Conservation (phyloP, 2,329 filamentous ascomycete species). For the Westerdykella aurantiaca region DNA sequence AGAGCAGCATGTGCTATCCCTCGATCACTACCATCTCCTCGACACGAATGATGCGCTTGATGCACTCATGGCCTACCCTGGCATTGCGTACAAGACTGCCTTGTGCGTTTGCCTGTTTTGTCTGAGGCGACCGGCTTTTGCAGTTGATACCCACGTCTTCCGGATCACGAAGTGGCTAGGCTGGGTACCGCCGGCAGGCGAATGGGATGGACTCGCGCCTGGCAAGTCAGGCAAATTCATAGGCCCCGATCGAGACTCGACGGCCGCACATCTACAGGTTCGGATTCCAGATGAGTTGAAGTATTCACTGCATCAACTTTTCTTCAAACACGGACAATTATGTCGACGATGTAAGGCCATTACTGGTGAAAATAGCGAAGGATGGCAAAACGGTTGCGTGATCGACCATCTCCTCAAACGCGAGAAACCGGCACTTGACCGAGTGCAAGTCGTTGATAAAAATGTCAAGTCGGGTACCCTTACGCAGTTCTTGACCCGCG, state of each 20-base stretch:
- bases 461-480: no score
- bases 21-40: slow-evolving; percentile 56
- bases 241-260: slow-evolving; percentile 46
- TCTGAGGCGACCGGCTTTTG: slow-evolving; percentile 57
- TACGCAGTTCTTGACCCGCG: not conserved
- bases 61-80: slow-evolving; percentile 54
- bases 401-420: slow-evolving; percentile 59
- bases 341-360: slow-evolving; percentile 57
- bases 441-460: no score
- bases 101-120: slow-evolving; percentile 61
- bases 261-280: slow-evolving; percentile 57
- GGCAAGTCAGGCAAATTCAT: slow-evolving; percentile 38
- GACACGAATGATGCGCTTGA: slow-evolving; percentile 53
- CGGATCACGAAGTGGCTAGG: slow-evolving; percentile 57
- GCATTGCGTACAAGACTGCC: slow-evolving; percentile 62
- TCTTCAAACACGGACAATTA: slow-evolving; percentile 58
- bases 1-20: slow-evolving; percentile 56
- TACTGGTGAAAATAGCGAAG: slow-evolving; percentile 55
- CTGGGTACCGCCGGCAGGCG: slow-evolving; percentile 50
- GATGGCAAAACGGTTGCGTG: slow-evolving; percentile 59
- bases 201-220: slow-evolving; percentile 26
- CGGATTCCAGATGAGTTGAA: slow-evolving; percentile 57
- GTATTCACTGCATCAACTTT: slow-evolving; percentile 56
- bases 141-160: slow-evolving; percentile 63
- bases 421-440: slow-evolving; percentile 9